Evolutionary conservation across 257 asterid genomes (phyloP).

Genomic region (Pogostemon cablin): DNA sequence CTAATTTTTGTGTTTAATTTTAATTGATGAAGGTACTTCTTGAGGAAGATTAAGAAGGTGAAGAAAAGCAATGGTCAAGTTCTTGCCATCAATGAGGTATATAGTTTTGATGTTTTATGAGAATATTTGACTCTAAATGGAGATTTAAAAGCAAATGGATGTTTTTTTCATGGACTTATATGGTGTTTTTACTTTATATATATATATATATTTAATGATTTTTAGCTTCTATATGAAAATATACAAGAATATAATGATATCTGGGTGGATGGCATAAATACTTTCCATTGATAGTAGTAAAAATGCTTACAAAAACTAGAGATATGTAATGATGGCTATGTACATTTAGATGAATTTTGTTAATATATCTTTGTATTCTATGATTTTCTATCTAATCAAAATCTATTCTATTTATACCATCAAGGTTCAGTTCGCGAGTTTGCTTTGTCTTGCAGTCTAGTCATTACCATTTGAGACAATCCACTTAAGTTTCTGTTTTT

Average conservation of each 20-base stretch:
- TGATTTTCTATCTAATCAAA: too few species aligned
- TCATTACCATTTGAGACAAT: background rate
- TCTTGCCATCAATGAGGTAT: slow-evolving; percentile 41
- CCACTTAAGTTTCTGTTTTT: background rate
- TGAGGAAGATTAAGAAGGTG: slow-evolving; percentile 39
- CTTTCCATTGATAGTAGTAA: background rate
- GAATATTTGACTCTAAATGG: background rate
- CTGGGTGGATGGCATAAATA: background rate
- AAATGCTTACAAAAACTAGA: background rate
- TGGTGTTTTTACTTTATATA: background rate
- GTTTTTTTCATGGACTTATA: background rate
- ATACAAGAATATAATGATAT: background rate
- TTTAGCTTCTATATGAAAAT: background rate
- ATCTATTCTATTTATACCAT: too few species aligned
- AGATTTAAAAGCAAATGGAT: background rate
- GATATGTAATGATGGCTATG: background rate
- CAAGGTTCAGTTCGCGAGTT: too few species aligned
- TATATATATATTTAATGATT: background rate
- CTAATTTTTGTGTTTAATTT: background rate
- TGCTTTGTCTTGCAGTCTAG: too few species aligned
- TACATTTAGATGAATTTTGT: background rate
- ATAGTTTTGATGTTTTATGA: background rate
- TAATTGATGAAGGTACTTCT: slow-evolving; percentile 31
- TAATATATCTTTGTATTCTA: too few species aligned
- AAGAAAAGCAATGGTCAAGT: slow-evolving; percentile 37